A percentile compares a stretch with the other conserved stretches of the same genome.
Evolutionary conservation across 2,329 filamentous ascomycete genomes (phyloP).

Genomic region (Blastomyces gilchristii): DNA sequence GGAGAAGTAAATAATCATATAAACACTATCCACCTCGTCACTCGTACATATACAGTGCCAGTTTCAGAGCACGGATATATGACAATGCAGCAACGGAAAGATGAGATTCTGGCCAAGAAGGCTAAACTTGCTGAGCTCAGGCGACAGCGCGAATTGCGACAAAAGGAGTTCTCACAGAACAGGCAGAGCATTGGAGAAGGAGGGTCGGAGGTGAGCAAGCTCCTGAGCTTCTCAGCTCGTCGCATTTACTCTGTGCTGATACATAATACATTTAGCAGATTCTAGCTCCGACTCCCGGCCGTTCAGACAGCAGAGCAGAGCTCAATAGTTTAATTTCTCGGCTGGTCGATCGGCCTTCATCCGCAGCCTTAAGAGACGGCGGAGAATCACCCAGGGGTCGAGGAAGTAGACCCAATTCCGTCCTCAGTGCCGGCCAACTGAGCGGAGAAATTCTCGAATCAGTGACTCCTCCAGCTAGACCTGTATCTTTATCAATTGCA

Average conservation of each 20-base stretch:
- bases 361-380: conserved; percentile 50
- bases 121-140: conserved; percentile 95
- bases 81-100: conserved; percentile 60
- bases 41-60: background rate
- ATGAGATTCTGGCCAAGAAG: conserved; percentile 94
- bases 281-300: conserved; percentile 51
- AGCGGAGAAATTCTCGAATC: conserved; percentile 54
- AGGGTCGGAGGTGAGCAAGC: conserved; percentile 56
- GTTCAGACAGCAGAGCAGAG: conserved; percentile 55
- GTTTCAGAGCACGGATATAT: background rate
- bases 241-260: background rate
- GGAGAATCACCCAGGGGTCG: conserved; percentile 36
- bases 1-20: background rate
- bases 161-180: conserved; percentile 61
- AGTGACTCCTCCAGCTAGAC: conserved; percentile 31
- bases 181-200: conserved; percentile 60
- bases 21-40: background rate
- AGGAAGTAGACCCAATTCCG: conserved; percentile 73
- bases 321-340: conserved; percentile 79
- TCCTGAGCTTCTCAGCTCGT: background rate
- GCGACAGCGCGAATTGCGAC: conserved; percentile 73
- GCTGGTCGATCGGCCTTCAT: conserved; percentile 65
- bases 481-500: conserved; percentile 38
- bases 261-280: conserved; percentile 9
- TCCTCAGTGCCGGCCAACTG: conserved; percentile 69